Evolutionary conservation across 1,284 basidiomycete species (phyloP).

Genomic region (Coniophora puteana): DNA sequence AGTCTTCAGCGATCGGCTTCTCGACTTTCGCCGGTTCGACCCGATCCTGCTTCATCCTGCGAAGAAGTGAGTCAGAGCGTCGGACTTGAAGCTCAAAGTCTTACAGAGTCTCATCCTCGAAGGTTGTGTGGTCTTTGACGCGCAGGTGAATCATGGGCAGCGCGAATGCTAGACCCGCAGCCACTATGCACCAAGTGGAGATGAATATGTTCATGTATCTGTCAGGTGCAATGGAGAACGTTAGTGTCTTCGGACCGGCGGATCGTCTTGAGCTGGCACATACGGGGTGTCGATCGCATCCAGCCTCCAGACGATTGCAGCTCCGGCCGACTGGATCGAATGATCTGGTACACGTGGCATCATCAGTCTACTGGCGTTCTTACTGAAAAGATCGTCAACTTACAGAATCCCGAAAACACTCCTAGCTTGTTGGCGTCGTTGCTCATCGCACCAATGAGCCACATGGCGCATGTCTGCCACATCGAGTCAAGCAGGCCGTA

Average conservation of each 20-base stretch:
- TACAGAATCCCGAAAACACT: constrained; percentile 9
- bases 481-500: constrained; percentile 38
- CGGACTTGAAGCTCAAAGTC: too few species aligned
- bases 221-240: neutral
- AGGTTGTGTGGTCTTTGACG: constrained; percentile 22
- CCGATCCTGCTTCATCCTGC: too few species aligned
- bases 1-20: too few species aligned
- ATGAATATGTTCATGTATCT: constrained; percentile 27
- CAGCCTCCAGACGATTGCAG: constrained; percentile 29
- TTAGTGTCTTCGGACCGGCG: too few species aligned
- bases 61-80: too few species aligned
- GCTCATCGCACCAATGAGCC: constrained; percentile 26
- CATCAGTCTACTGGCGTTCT: neutral
- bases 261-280: neutral
- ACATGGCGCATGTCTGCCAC: constrained; percentile 52
- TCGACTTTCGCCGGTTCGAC: too few species aligned
- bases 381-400: neutral
- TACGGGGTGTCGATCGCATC: constrained; percentile 23
- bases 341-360: neutral
- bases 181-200: constrained; percentile 23
- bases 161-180: constrained; percentile 22
- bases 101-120: constrained; percentile 22
- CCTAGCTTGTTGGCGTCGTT: constrained; percentile 9
- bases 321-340: constrained; percentile 28
- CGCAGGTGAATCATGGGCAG: constrained; percentile 26